Conservation (phyloP, 495 filamentous ascomycete species). For the Parmelia sp. region DNA sequence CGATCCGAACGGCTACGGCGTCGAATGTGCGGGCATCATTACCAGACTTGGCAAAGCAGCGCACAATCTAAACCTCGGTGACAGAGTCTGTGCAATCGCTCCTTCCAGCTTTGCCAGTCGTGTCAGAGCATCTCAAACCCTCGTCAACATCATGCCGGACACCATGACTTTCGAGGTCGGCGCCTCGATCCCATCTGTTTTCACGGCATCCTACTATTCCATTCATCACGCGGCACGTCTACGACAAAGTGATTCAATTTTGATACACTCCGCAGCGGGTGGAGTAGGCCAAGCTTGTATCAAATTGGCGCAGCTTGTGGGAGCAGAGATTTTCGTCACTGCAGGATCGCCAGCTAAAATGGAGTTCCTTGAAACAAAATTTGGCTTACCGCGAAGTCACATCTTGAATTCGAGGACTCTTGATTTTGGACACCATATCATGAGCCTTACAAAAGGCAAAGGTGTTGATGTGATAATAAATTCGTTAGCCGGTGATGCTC, state of each 20-base stretch:
- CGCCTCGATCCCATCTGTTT: slow-evolving; percentile 48
- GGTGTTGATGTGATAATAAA: slow-evolving; percentile 25
- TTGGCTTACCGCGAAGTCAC: slow-evolving; percentile 20
- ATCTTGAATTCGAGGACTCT: slow-evolving; percentile 23
- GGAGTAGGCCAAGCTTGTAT: slow-evolving; percentile 54
- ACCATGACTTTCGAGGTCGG: slow-evolving; percentile 42
- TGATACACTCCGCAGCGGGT: slow-evolving; percentile 51
- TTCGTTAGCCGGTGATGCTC: slow-evolving; percentile 17
- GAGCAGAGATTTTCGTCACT: slow-evolving; percentile 45
- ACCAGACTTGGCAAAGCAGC: slow-evolving; percentile 45
- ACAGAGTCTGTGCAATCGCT: slow-evolving; percentile 44
- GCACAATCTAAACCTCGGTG: slow-evolving; percentile 43
- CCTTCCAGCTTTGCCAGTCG: slow-evolving; percentile 24
- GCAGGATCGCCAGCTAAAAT: slow-evolving; percentile 20
- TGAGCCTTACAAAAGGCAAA: slow-evolving; percentile 14
- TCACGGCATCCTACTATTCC: slow-evolving; percentile 48
- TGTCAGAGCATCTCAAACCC: background rate
- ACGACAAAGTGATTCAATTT: slow-evolving; percentile 34
- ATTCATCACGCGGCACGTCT: slow-evolving; percentile 27
- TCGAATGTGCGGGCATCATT: slow-evolving; percentile 51
- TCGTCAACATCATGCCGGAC: slow-evolving; percentile 28
- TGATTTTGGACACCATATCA: slow-evolving; percentile 4
- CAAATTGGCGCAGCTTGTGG: slow-evolving; percentile 44
- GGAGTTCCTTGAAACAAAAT: slow-evolving; percentile 13
- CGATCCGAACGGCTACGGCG: slow-evolving; percentile 37